A percentile compares a stretch with the other conserved stretches of the same genome.
Evolutionary conservation across 2,329 filamentous ascomycete species (phyloP).

Genomic region (Acarospora socialis): DNA sequence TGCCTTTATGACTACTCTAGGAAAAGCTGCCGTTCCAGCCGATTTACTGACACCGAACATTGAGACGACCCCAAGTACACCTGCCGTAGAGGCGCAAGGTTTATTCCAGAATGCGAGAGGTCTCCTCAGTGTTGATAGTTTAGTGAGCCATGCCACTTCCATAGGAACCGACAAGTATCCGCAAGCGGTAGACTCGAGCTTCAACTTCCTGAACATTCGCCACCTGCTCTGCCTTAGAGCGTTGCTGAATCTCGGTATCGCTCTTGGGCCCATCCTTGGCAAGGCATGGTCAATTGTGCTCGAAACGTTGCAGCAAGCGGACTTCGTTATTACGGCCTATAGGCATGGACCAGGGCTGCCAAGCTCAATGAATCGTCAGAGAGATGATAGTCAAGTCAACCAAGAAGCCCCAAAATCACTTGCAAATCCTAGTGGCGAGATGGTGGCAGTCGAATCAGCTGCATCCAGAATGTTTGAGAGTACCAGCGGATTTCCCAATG

Average conservation of each 20-base stretch:
- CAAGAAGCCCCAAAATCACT: slow-evolving; percentile 8
- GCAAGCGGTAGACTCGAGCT: too few species aligned
- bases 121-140: too few species aligned
- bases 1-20: slow-evolving; percentile 84
- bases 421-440: slow-evolving; percentile 62
- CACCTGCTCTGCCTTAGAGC: slow-evolving; percentile 85
- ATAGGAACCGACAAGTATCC: slow-evolving; percentile 22
- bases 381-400: slow-evolving; percentile 2
- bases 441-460: slow-evolving; percentile 77
- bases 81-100: slow-evolving; percentile 1
- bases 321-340: slow-evolving; percentile 57
- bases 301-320: slow-evolving; percentile 83
- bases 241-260: slow-evolving; percentile 88
- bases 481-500: slow-evolving; percentile 77
- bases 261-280: slow-evolving; percentile 74
- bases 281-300: slow-evolving; percentile 81
- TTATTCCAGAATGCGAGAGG: too few species aligned
- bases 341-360: slow-evolving; percentile 27
- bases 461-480: slow-evolving; percentile 79
- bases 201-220: slow-evolving; percentile 58
- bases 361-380: slow-evolving; percentile 3
- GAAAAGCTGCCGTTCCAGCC: slow-evolving; percentile 81
- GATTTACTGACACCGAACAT: slow-evolving; percentile 45
- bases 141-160: too few species aligned
- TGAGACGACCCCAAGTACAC: slow-evolving; percentile 18